Evolutionary conservation across 257 asterid species (phyloP), one percentile per base, ranked within the genome.

Genomic region (Solanum medicagineum): DNA sequence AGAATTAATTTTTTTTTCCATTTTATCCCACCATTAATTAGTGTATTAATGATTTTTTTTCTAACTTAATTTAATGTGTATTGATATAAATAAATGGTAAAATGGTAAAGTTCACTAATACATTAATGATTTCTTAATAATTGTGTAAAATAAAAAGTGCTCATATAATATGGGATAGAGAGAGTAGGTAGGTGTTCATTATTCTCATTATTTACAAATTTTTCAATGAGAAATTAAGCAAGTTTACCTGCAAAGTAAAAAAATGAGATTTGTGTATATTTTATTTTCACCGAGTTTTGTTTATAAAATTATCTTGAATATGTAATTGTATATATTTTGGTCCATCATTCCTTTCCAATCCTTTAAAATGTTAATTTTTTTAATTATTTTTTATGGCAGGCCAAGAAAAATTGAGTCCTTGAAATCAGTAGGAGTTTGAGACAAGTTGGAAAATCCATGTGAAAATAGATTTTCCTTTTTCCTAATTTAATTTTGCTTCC

Each of bases 351-450:
- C 49, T 17, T 68, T 69, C 79, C 1, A 40, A 40, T 45, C n/a
- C 4, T n/a, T 74, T 74, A 15, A 20, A 47, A 45, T 74, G 19
- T 5, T 42, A 5, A 19, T 19, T 13, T 71, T 44, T 8, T 10
- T 10, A 17, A 11, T 9, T 36, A 32, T 1, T 24, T 7, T 14
- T 32, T 49, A 22, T 75, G 15, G 62, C 82, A 75, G 82, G 45
- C 45, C 82, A 24, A 75, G 82, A 51, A 75, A 75, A 75, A 20
- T 75, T 14, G 82, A 75, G 62, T 75, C 82, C 82, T 56, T 75
- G 45, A 75, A 75, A 49, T 75, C 82, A 75, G 45, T 75, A 49
- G 82, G 63, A 75, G 82, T 7, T 14, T 49, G 22, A 74, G 81
- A 15, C 42, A 74, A 12, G 10, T 12, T 47, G 42, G 62, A 75